Evolutionary conservation across 805 yeast species (phyloP).

Genomic region (Candida nemodendra): DNA sequence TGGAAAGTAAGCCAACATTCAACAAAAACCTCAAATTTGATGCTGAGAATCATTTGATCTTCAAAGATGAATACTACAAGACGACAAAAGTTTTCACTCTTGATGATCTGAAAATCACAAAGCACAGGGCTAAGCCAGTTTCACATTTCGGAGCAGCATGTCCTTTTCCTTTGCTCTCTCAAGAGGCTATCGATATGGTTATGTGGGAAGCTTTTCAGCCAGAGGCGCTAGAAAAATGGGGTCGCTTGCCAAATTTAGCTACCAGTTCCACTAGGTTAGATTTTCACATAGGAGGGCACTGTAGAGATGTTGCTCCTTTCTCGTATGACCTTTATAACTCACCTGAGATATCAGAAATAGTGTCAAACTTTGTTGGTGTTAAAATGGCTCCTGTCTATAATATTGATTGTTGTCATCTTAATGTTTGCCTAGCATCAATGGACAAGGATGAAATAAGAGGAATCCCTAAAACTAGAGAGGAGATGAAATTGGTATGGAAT

Average conservation of each 20-base stretch:
- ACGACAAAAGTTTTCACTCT: constrained; percentile 36
- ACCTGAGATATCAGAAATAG: constrained; percentile 45
- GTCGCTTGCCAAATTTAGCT: constrained; percentile 34
- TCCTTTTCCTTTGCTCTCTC: constrained; percentile 55
- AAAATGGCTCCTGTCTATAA: constrained; percentile 45
- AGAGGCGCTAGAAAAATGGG: constrained; percentile 39
- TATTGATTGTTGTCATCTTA: constrained; percentile 48
- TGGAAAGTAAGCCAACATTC: constrained; percentile 18
- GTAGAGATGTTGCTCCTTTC: constrained; percentile 39
- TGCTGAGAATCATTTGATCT: constrained; percentile 33
- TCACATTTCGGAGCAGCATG: constrained; percentile 41
- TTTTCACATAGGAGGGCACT: constrained; percentile 45
- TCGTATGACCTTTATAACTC: constrained; percentile 48
- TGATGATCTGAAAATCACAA: constrained; percentile 32
- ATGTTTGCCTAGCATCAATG: constrained; percentile 37
- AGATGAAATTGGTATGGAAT: constrained; percentile 5
- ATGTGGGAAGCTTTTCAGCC: constrained; percentile 46
- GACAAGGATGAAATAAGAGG: constrained; percentile 8
- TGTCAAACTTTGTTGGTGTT: constrained; percentile 48
- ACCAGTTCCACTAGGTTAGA: constrained; percentile 33
- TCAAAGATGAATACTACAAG: constrained; percentile 33
- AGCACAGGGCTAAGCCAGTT: constrained; percentile 26
- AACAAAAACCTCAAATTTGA: constrained; percentile 33
- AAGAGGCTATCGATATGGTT: constrained; percentile 53
- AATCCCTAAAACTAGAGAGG: constrained; percentile 10